phyloP scores from a whole-genome alignment of 2,329 filamentous ascomycete species.

The Aspergillus sp. region DNA sequence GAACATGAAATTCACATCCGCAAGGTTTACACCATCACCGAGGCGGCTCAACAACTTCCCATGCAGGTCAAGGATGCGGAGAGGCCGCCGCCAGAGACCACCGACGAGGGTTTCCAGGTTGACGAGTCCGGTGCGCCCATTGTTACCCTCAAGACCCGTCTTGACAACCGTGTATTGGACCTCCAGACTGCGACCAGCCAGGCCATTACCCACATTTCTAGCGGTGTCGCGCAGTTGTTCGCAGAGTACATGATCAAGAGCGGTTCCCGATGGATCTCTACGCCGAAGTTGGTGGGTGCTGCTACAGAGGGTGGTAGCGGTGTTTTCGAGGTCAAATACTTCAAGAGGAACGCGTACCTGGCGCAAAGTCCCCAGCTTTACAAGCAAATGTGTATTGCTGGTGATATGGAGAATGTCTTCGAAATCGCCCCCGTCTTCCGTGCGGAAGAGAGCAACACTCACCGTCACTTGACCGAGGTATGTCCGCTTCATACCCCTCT shows the following conservation, averaged over 20 bases:
- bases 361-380: slow-evolving; percentile 69
- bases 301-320: slow-evolving; percentile 92
- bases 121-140: slow-evolving; percentile 64
- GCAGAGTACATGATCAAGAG: slow-evolving; percentile 75
- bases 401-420: slow-evolving; percentile 66
- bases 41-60: slow-evolving; percentile 63
- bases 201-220: slow-evolving; percentile 76
- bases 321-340: slow-evolving; percentile 90
- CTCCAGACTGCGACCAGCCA: slow-evolving; percentile 90
- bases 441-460: slow-evolving; percentile 70
- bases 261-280: slow-evolving; percentile 82
- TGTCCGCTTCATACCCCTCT: slow-evolving; percentile 15
- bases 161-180: slow-evolving; percentile 92
- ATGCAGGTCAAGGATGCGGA: slow-evolving; percentile 63
- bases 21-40: slow-evolving; percentile 78
- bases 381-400: slow-evolving; percentile 71
- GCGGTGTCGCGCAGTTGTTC: slow-evolving; percentile 72
- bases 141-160: slow-evolving; percentile 79
- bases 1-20: slow-evolving; percentile 85
- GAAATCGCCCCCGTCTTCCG: slow-evolving; percentile 70
- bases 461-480: slow-evolving; percentile 67
- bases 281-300: slow-evolving; percentile 85
- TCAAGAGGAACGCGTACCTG: slow-evolving; percentile 75
- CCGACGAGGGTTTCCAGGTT: slow-evolving; percentile 52
- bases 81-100: slow-evolving; percentile 48